These are phyloP conservation scores for Wickerhamomyces hampshirensis DNA, from an alignment of 805 yeast genomes.

Conservation along the genomic window DNA sequence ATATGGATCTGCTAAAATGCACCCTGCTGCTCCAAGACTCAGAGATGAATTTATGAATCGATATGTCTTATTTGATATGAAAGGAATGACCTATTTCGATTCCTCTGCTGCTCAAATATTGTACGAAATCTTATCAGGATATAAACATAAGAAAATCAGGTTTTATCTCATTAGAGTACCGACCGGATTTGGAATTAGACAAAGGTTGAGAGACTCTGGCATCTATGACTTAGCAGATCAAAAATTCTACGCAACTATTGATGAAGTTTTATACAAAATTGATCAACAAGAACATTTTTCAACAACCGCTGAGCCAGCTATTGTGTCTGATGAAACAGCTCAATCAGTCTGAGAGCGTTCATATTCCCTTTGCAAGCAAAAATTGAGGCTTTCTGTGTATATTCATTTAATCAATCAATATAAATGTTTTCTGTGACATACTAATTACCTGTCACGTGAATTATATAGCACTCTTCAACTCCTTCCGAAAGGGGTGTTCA, in stretches of 20 bases:
- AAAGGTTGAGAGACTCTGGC: slow-evolving; percentile 52
- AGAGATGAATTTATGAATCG: slow-evolving; percentile 43
- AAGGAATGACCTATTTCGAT: slow-evolving; percentile 79
- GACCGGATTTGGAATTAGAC: slow-evolving; percentile 38
- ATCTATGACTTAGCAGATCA: slow-evolving; percentile 35
- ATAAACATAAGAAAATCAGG: slow-evolving; percentile 47
- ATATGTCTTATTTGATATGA: slow-evolving; percentile 66
- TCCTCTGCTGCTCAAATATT: slow-evolving; percentile 76
- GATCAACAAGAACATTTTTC: slow-evolving; percentile 10
- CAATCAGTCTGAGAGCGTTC: too few species aligned
- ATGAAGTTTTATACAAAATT: slow-evolving; percentile 20
- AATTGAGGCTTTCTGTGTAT: too few species aligned
- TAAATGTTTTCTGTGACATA: too few species aligned
- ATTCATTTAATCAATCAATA: too few species aligned
- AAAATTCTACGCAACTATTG: slow-evolving; percentile 18
- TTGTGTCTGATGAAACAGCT: too few species aligned
- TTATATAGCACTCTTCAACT: too few species aligned
- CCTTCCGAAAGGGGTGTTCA: too few species aligned
- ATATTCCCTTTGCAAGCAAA: too few species aligned
- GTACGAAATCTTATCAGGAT: slow-evolving; percentile 51
- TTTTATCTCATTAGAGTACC: slow-evolving; percentile 64
- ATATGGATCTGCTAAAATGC: slow-evolving; percentile 69
- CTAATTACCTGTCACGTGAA: too few species aligned
- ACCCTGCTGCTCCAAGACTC: slow-evolving; percentile 66
- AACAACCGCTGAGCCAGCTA: too few species aligned